A percentile compares a stretch with the other conserved stretches of the same genome.
These are phyloP conservation scores for Pulveroboletus ravenelii DNA, from an alignment of 768 basidiomycete species.

Conservation along the genomic window DNA sequence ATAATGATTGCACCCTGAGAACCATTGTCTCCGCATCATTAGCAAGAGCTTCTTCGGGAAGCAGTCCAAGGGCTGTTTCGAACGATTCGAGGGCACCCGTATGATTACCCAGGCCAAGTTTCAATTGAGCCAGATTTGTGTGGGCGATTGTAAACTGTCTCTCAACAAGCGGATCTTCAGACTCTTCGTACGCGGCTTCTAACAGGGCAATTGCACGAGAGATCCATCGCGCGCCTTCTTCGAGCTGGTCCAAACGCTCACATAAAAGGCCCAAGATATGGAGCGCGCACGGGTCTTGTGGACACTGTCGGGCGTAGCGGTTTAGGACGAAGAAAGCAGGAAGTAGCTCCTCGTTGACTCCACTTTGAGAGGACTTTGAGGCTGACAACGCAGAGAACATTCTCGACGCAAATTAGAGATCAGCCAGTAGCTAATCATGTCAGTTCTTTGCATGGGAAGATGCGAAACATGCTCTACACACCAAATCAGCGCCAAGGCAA, in stretches of 20 bases:
- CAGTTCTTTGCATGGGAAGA: background rate
- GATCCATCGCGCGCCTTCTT: constrained; percentile 55
- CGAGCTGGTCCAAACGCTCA: constrained; percentile 73
- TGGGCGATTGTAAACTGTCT: constrained; percentile 77
- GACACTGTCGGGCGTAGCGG: constrained; percentile 64
- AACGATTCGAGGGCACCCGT: constrained; percentile 63
- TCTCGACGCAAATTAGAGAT: constrained; percentile 67
- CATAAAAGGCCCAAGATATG: constrained; percentile 84
- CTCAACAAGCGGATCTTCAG: constrained; percentile 77
- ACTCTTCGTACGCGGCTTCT: constrained; percentile 85
- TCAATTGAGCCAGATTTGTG: constrained; percentile 72
- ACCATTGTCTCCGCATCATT: constrained; percentile 32
- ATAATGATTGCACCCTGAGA: constrained; percentile 57
- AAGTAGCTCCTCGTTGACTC: constrained; percentile 47
- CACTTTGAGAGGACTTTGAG: constrained; percentile 13
- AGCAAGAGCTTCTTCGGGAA: constrained; percentile 44
- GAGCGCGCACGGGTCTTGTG: constrained; percentile 67
- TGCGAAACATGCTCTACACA: constrained; percentile 32
- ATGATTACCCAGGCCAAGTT: constrained; percentile 56
- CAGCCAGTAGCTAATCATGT: constrained; percentile 64
- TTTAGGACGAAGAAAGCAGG: constrained; percentile 79
- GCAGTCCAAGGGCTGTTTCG: constrained; percentile 65
- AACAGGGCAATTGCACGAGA: constrained; percentile 62
- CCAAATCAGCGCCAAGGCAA: constrained; percentile 51
- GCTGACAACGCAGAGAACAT: constrained; percentile 43